These are phyloP conservation scores for Athelia sp. DNA, from an alignment of 1,284 basidiomycete genomes.

Conservation along the genomic window DNA sequence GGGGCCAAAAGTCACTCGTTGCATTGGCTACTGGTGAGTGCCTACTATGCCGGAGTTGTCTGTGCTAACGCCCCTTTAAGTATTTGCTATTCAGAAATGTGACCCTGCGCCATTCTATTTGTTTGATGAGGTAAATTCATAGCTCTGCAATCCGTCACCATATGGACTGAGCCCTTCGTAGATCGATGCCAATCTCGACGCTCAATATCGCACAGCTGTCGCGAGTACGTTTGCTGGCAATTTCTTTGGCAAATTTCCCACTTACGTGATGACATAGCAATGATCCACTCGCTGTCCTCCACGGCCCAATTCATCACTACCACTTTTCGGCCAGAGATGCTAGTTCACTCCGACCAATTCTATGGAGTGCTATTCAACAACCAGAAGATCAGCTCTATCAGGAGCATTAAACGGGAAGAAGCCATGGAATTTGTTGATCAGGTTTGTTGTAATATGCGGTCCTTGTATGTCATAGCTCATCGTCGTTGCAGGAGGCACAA, in stretches of 20 bases:
- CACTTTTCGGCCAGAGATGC: slow-evolving; percentile 97
- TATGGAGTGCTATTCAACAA: slow-evolving; percentile 99
- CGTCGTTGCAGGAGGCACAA: neutral
- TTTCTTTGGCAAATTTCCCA: neutral
- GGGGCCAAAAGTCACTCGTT: slow-evolving; percentile 96
- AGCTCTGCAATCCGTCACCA: slow-evolving; percentile 1
- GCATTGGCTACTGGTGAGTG: slow-evolving; percentile 83
- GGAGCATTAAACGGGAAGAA: slow-evolving; percentile 77
- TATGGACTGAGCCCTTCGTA: slow-evolving; percentile 18
- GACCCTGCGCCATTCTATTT: slow-evolving; percentile 99
- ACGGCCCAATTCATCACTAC: slow-evolving; percentile 98
- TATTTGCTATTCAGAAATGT: slow-evolving; percentile 99
- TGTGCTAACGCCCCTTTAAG: slow-evolving; percentile 30
- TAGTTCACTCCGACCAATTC: slow-evolving; percentile 92
- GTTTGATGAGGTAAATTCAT: slow-evolving; percentile 81
- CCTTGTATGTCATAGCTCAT: neutral
- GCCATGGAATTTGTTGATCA: slow-evolving; percentile 89
- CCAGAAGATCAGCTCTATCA: slow-evolving; percentile 89
- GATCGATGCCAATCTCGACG: slow-evolving; percentile 98
- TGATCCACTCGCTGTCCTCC: slow-evolving; percentile 88
- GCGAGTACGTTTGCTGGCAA: slow-evolving; percentile 56
- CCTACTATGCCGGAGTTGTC: slow-evolving; percentile 1
- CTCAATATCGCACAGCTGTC: slow-evolving; percentile 96
- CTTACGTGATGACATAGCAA: slow-evolving; percentile 43
- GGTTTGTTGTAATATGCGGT: slow-evolving; percentile 28